Evolutionary conservation across 768 basidiomycete genomes (phyloP), one percentile per base, ranked within the genome.

Genomic region (Ephemerocybe angulata): DNA sequence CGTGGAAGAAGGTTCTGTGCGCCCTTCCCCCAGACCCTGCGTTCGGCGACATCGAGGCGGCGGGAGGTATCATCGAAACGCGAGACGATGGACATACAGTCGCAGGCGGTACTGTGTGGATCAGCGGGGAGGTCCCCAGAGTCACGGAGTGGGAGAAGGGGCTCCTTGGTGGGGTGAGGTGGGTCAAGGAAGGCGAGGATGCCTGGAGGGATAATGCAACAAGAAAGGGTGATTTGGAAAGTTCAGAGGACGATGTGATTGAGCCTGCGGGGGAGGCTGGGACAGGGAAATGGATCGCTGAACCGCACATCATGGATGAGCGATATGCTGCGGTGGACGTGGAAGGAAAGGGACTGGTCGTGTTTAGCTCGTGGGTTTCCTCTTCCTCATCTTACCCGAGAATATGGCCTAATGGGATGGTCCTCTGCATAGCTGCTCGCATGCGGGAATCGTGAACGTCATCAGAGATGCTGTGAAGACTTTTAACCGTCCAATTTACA

Each of bases 401-500:
- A n/a, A n/a, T n/a, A n/a, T n/a, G n/a, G 30, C n/a, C 30, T 13
- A 30, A 11, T 48, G n/a, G 38, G 22, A 30, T 55, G 10, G 58
- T 51, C 2, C 5, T 21, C 22, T 21, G 15, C 33, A 15, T 58
- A 77, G 76, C 13, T 77, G 75, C 54, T 77, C 76, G 5, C 90
- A 93, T 70, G 90, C 91, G 3, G 91, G 90, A 1, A 90, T 93
- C 52, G 85, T 89, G 41, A 93, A 93, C 58, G 91, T 94, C 25
- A 72, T 88, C 53, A 84, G 77, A 59, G 84, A 90, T 62, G 90
- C 87, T 1, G 70, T 87, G 5, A 64, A 68, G 19, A 80, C 65
- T 25, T 85, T 92, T 62, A 68, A 74, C 37, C 72, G 88, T 53
- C 91, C 90, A 0, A 74, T 93, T 41, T 80, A 91, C 64, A 91